Evolutionary conservation across 192 early-diverging fungal species (phyloP), one percentile per base, ranked within the genome.

Genomic region (Coemansia sp.): DNA sequence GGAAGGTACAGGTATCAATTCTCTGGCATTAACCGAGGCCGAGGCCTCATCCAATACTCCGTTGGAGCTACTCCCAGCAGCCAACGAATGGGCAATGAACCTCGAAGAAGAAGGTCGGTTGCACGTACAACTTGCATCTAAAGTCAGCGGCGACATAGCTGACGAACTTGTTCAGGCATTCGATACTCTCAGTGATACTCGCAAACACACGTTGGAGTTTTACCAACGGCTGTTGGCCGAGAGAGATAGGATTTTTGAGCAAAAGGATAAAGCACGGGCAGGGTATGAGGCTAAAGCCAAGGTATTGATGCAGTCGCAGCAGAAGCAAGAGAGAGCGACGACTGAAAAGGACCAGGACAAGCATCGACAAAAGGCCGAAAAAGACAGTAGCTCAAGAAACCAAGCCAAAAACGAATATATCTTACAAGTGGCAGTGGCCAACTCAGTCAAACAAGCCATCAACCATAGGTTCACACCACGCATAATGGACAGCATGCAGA

Each of bases 301-400:
- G 56, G 60, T 63, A 17, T 67, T 78, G 70, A 48, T 12, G 2
- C 56, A 60, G 69, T 69, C 76, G 60, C 76, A 60, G 64, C 67
- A 71, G 66, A 59, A 63, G 49, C 76, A 78, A 40, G 76, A 78
- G 64, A 63, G 76, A 28, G 76, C 76, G 12, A 73, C 71, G 10
- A 69, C 69, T 2, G 76, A 78, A 57, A 78, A 78, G 71, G 76
- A 78, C 65, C 76, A 78, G 63, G 76, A 78, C 16, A 72, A 69
- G 45, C 64, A 69, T 60, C 65, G 76, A 22, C 63, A 67, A 20
- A 62, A 63, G 49, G 67, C 64, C 0, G 76, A 72, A 25, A 66
- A 61, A 42, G 69, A 78, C 60, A 22, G 60, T 2, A 60, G 58
- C 30, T 30, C 48, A 48, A 67, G 76, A 67, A 78, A 78, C 71